These are phyloP conservation scores for Metroxylon sagu DNA, from an alignment of 176 grass and related monocot species.

Conservation along the genomic window DNA sequence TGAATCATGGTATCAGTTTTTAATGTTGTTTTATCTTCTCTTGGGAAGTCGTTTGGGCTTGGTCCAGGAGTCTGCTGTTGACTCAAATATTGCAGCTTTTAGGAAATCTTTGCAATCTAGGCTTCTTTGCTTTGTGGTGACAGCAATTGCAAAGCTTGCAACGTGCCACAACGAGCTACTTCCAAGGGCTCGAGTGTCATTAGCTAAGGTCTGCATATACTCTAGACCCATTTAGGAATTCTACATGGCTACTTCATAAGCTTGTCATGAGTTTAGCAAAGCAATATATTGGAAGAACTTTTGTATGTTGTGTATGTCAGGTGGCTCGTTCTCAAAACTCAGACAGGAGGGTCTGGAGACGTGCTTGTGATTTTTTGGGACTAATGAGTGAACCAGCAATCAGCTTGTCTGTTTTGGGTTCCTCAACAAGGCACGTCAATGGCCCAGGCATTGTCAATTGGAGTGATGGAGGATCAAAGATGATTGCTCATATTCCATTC, in stretches of 20 bases:
- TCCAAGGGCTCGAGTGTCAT: constrained; percentile 67
- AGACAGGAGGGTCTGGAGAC: constrained; percentile 78
- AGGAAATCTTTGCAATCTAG: constrained; percentile 70
- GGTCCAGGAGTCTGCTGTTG: constrained; percentile 61
- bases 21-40: constrained; percentile 26
- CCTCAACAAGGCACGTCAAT: constrained; percentile 40
- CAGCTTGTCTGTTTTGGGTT: constrained; percentile 72
- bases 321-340: constrained; percentile 63
- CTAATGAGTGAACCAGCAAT: constrained; percentile 87
- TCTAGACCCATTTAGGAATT: not conserved
- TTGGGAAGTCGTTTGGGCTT: constrained; percentile 61
- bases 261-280: too few relatives aligned
- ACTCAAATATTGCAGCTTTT: constrained; percentile 49
- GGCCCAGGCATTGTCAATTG: constrained; percentile 86
- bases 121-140: constrained; percentile 92
- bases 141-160: constrained; percentile 82
- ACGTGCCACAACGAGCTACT: constrained; percentile 90
- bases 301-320: constrained; percentile 27
- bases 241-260: too few relatives aligned
- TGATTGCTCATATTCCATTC: constrained; percentile 89
- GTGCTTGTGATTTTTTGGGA: constrained; percentile 87
- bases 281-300: too few relatives aligned
- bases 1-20: not conserved
- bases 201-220: constrained; percentile 56
- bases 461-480: constrained; percentile 70